Evolutionary conservation across 768 basidiomycete genomes (phyloP).

Genomic region (Cantharellus anzutake): DNA sequence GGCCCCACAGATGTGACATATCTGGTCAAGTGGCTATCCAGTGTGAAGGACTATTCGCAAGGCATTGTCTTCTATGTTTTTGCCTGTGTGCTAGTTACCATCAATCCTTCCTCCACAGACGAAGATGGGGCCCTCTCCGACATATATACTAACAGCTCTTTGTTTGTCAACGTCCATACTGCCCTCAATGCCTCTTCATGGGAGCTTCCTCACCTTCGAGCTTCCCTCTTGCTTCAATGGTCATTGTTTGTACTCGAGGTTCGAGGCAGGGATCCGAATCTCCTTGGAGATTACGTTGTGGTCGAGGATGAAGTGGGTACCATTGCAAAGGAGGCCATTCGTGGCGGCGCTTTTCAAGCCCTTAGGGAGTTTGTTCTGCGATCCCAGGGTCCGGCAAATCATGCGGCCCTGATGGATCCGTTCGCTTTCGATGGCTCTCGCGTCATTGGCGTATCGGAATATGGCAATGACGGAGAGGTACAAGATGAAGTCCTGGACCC

Average conservation of each 20-base stretch:
- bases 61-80: constrained; percentile 52
- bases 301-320: constrained; percentile 63
- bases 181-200: constrained; percentile 25
- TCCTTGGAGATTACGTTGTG: constrained; percentile 26
- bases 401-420: constrained; percentile 6
- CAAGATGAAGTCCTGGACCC: constrained; percentile 19
- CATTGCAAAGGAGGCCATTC: constrained; percentile 66
- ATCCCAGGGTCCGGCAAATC: constrained; percentile 28
- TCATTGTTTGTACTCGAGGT: constrained; percentile 66
- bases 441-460: background rate
- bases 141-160: constrained; percentile 16
- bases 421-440: background rate
- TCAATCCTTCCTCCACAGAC: constrained; percentile 24
- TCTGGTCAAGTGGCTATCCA: constrained; percentile 47
- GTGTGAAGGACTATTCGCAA: constrained; percentile 38
- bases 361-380: constrained; percentile 41
- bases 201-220: constrained; percentile 53
- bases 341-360: constrained; percentile 63
- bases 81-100: constrained; percentile 38
- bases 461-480: constrained; percentile 17
- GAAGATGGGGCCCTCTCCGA: constrained; percentile 24
- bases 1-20: constrained; percentile 38
- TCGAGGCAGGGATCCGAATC: constrained; percentile 41
- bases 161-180: constrained; percentile 8
- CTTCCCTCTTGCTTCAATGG: constrained; percentile 67